Conservation (phyloP, 768 basidiomycete species). For the Daedaleopsis sinensis region DNA sequence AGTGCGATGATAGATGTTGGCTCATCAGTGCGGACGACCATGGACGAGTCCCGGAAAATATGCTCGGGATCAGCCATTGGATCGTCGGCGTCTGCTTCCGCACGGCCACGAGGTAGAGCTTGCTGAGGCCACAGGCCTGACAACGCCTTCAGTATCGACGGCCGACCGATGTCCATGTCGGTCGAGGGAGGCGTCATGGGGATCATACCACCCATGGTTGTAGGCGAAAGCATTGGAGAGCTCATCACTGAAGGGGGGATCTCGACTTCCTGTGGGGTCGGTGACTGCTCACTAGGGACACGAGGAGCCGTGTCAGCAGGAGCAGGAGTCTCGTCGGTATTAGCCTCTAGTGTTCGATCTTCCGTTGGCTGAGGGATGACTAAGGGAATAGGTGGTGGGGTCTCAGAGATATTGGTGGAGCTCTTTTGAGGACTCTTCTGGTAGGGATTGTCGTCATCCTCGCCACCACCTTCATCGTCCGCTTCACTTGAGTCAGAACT, state of each 20-base stretch:
- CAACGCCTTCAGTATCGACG: constrained; percentile 79
- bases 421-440: constrained; percentile 31
- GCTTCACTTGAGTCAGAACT: constrained; percentile 68
- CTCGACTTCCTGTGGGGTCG: constrained; percentile 15
- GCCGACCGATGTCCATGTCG: constrained; percentile 61
- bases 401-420: background rate
- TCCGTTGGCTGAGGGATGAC: constrained; percentile 3
- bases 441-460: constrained; percentile 44
- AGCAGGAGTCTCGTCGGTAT: background rate
- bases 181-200: constrained; percentile 36
- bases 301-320: background rate
- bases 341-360: background rate
- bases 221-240: constrained; percentile 46
- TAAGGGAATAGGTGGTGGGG: background rate
- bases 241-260: constrained; percentile 47
- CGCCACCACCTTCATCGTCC: constrained; percentile 68
- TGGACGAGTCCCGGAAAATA: constrained; percentile 91
- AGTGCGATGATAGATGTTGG: constrained; percentile 98
- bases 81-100: constrained; percentile 65
- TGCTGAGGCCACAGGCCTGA: constrained; percentile 81
- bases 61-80: constrained; percentile 83
- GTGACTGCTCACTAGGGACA: background rate
- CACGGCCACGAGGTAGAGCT: constrained; percentile 50
- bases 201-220: constrained; percentile 20
- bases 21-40: constrained; percentile 95